These are phyloP conservation scores for Calonectria fujianensis DNA, from an alignment of 2,329 filamentous ascomycete genomes.

Conservation along the genomic window DNA sequence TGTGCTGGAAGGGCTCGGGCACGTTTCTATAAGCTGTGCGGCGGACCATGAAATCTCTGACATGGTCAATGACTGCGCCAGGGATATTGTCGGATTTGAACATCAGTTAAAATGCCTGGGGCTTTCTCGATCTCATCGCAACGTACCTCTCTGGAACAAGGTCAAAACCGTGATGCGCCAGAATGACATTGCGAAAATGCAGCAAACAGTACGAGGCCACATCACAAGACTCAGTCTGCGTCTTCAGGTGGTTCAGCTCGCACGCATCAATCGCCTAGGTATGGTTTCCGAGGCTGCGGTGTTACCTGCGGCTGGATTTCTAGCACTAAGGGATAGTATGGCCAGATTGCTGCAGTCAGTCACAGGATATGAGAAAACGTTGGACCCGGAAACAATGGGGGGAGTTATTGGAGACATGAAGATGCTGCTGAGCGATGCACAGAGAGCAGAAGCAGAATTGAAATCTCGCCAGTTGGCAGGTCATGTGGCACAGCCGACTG, in stretches of 20 bases:
- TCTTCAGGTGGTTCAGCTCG: not conserved
- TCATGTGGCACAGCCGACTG: not conserved
- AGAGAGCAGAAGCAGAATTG: not conserved
- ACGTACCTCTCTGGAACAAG: not conserved
- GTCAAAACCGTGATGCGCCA: not conserved
- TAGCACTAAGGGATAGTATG: not conserved
- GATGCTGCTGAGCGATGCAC: not conserved
- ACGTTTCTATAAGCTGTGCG: not conserved
- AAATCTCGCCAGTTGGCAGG: not conserved
- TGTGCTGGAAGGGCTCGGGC: not conserved
- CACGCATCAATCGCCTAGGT: not conserved
- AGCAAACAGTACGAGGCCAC: not conserved
- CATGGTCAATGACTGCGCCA: not conserved
- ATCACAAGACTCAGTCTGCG: not conserved
- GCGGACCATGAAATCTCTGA: not conserved
- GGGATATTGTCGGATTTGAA: not conserved
- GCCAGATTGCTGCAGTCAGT: not conserved
- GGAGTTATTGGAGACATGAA: not conserved
- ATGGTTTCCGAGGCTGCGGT: not conserved
- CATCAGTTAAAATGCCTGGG: not conserved
- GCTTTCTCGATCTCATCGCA: not conserved
- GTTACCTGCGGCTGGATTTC: not conserved
- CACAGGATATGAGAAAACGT: not conserved
- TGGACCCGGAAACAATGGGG: not conserved
- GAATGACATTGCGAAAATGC: not conserved